Conservation (phyloP, 1,139 yeast species). For the Yamadazyma conglobata region DNA sequence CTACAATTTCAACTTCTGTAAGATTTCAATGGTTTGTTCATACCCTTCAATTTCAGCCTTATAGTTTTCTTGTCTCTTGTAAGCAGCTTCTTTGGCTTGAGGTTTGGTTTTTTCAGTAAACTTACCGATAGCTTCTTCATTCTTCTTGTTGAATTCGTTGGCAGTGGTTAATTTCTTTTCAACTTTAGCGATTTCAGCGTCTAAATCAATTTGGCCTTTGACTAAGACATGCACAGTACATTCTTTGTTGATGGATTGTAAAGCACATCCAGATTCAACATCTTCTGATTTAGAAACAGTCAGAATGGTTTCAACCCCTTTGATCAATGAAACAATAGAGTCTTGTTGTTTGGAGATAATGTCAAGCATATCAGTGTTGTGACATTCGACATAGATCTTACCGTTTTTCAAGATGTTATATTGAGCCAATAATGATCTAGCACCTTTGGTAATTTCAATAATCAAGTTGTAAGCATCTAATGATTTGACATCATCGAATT, state of each 20-base stretch:
- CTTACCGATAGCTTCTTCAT: conserved; percentile 53
- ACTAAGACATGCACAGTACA: conserved; percentile 87
- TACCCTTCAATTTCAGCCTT: conserved; percentile 86
- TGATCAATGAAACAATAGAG: conserved; percentile 84
- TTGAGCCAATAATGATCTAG: conserved; percentile 89
- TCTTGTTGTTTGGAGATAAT: conserved; percentile 70
- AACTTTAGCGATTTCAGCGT: conserved; percentile 84
- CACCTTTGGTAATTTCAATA: conserved; percentile 82
- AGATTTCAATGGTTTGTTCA: conserved; percentile 70
- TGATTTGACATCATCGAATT: conserved; percentile 62
- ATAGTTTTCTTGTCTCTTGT: conserved; percentile 63
- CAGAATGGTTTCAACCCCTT: conserved; percentile 74
- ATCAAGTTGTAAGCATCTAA: conserved; percentile 76
- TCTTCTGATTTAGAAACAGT: conserved; percentile 53
- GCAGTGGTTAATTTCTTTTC: conserved; percentile 67
- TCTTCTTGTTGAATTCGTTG: conserved; percentile 44
- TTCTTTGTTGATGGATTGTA: conserved; percentile 73
- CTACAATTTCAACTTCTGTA: conserved; percentile 68
- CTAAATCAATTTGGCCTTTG: conserved; percentile 91
- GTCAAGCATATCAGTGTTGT: conserved; percentile 42
- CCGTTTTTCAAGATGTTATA: conserved; percentile 87
- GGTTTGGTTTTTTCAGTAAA: conserved; percentile 82
- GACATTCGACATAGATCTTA: conserved; percentile 73
- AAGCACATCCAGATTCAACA: conserved; percentile 87
- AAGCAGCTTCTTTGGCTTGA: conserved; percentile 76